Evolutionary conservation across 169 alveolate genomes (phyloP).

Genomic region (Plasmodium cynomolgi): DNA sequence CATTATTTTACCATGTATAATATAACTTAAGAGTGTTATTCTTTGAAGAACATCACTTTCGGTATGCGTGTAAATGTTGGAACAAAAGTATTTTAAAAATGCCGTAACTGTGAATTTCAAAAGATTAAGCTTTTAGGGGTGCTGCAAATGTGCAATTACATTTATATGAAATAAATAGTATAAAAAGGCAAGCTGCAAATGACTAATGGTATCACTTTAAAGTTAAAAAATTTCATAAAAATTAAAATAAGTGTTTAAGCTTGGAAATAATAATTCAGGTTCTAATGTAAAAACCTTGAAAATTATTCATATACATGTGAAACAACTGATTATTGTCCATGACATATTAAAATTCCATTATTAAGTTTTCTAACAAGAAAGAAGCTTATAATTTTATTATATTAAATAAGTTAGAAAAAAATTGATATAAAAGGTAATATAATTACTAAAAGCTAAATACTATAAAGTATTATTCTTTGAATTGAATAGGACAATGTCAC

Average conservation of each 20-base stretch:
- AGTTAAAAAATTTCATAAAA: background rate
- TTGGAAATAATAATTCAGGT: background rate
- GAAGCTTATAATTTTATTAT: background rate
- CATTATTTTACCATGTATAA: background rate
- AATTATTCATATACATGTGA: background rate
- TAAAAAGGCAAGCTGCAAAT: background rate
- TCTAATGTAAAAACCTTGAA: background rate
- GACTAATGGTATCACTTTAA: background rate
- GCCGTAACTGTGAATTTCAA: background rate
- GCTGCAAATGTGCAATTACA: background rate
- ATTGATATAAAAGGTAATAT: background rate
- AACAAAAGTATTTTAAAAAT: background rate
- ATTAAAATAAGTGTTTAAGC: background rate
- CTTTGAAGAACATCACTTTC: background rate
- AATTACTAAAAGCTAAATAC: background rate
- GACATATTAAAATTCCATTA: background rate
- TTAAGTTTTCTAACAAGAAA: background rate
- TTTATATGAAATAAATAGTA: background rate
- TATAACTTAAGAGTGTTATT: background rate
- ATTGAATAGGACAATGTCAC: background rate
- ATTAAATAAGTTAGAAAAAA: background rate
- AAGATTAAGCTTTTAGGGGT: background rate
- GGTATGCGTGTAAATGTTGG: background rate
- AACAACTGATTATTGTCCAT: background rate
- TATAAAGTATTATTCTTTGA: background rate